Conservation (phyloP, 352 stramenopile species). For the Globisporangium polare region DNA sequence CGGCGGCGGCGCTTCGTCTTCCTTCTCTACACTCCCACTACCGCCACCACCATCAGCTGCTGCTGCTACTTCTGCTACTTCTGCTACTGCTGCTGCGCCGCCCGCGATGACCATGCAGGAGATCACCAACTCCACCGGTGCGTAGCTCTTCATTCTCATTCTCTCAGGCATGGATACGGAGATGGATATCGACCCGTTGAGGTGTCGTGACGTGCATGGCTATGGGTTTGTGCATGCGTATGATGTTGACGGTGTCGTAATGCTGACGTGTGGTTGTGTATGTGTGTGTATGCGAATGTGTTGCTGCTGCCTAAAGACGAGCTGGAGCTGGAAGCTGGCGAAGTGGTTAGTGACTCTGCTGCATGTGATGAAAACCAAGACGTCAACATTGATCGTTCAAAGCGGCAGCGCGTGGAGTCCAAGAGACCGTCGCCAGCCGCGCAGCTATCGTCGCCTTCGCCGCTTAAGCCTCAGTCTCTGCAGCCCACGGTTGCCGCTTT, state of each 20-base stretch:
- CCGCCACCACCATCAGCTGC: not conserved
- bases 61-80: not conserved
- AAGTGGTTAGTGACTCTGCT: constrained; percentile 46
- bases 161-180: not conserved
- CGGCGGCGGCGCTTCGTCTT: not conserved
- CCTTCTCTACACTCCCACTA: not conserved
- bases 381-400: constrained; percentile 11
- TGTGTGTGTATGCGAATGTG: constrained; percentile 2
- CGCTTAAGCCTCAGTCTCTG: not conserved
- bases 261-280: constrained; percentile 2
- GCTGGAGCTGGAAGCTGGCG: constrained; percentile 48
- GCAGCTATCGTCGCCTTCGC: not conserved
- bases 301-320: constrained; percentile 24
- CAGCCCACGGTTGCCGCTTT: constrained; percentile 4
- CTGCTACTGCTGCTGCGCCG: not conserved
- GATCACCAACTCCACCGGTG: constrained; percentile 59
- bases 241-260: not conserved
- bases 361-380: constrained; percentile 18
- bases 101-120: constrained; percentile 15
- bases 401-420: constrained; percentile 8
- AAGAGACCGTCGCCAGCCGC: not conserved
- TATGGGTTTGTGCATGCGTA: not conserved
- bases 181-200: not conserved
- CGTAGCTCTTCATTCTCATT: constrained; percentile 1
- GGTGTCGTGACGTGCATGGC: not conserved